These are phyloP conservation scores for Cutaneotrichosporon mucoides DNA, from an alignment of 1,284 basidiomycete species.

Conservation along the genomic window DNA sequence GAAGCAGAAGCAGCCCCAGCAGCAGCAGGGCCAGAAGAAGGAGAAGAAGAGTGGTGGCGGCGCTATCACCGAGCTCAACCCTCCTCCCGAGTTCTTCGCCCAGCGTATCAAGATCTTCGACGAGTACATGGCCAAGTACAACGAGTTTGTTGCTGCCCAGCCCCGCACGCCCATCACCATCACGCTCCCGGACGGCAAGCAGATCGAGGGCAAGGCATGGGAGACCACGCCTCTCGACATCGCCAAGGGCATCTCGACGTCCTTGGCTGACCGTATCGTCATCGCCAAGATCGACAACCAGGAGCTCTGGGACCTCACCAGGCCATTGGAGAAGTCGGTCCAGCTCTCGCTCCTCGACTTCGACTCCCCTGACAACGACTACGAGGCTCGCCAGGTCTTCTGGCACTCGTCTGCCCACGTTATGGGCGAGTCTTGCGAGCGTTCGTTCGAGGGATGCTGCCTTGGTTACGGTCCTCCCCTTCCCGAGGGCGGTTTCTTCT, in stretches of 20 bases:
- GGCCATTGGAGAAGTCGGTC: constrained; percentile 80
- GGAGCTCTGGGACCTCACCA: constrained; percentile 88
- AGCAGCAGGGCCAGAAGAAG: constrained; percentile 48
- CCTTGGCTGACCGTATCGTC: constrained; percentile 81
- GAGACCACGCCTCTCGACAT: constrained; percentile 95
- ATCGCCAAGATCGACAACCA: constrained; percentile 86
- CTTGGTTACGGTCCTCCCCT: constrained; percentile 94
- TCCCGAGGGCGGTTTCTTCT: constrained; percentile 97
- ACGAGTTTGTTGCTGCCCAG: constrained; percentile 75
- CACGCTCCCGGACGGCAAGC: constrained; percentile 82
- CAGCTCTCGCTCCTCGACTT: constrained; percentile 88
- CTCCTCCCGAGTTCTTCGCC: constrained; percentile 80
- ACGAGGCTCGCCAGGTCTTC: constrained; percentile 85
- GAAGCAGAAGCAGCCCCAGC: constrained; percentile 10
- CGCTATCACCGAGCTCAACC: constrained; percentile 60
- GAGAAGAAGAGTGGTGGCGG: constrained; percentile 12
- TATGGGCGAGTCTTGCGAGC: constrained; percentile 94
- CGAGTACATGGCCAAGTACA: constrained; percentile 79
- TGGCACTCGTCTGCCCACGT: constrained; percentile 99
- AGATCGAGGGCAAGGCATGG: constrained; percentile 80
- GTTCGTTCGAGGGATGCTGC: constrained; percentile 90
- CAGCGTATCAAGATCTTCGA: constrained; percentile 89
- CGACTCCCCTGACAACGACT: constrained; percentile 76
- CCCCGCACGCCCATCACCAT: constrained; percentile 77
- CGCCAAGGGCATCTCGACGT: constrained; percentile 81